Base-by-base conservation (phyloP, 1,139 yeast species). In the Diutina catenulata region DNA sequence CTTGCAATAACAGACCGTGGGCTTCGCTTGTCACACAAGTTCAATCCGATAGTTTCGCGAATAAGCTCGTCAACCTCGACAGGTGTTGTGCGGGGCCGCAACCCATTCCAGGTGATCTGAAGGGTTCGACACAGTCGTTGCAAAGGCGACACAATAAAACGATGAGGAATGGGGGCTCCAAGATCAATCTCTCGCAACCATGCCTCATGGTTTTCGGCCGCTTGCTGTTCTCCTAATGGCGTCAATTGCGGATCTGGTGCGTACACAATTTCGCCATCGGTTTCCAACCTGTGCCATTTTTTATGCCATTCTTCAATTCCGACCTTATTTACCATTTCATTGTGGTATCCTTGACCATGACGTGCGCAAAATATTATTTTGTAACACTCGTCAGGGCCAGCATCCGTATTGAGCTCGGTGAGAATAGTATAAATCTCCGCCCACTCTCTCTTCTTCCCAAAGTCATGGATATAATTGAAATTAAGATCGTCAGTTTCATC, bases 261-360 rank as follows among this genome's bases (percentile, higher is more conserved):
- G 69, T 70, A 64, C 37, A 50, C 55, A 5, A 51, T 43, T 4
- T 49, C 49, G 6, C 52, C 59, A 40, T 57, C 52, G 3, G 68
- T 68, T 36, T 55, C 48, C 33, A 49, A 43, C 11, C 46, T 43
- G 33, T 57, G 59, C 57, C 60, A 60, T 38, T 50, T 49, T 42
- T 69, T 63, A 5, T 38, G 39, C 69, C 68, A 63, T 4, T 56
- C 55, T 1, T 42, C 38, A 2, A 38, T 18, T 20, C 43, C 36
- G 37, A 48, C 55, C 19, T 40, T 36, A 1, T 28, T 14, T 2
- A 55, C 54, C 0, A 62, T 67, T 16, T 55, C 50, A 40, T 64
- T 64, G 42, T 64, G 70, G 43, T 46, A 60, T 1, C 68, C 70
- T 47, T 63, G 60, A 5, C 66, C 68, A 41, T 64, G 70, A 43